These are phyloP conservation scores for Coleophoma cylindrospora DNA, from an alignment of 2,329 filamentous ascomycete genomes.

Conservation along the genomic window DNA sequence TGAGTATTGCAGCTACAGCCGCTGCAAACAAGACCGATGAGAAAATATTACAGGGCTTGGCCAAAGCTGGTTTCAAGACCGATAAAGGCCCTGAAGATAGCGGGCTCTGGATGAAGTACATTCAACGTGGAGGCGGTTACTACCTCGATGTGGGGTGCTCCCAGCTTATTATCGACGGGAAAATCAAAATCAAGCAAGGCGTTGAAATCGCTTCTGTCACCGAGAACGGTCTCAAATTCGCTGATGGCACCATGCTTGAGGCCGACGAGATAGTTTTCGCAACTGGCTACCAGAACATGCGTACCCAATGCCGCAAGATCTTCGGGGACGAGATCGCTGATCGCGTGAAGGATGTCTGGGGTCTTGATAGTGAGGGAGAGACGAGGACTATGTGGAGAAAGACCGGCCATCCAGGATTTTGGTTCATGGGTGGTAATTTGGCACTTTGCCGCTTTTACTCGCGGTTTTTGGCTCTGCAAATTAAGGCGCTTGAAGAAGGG, in stretches of 20 bases:
- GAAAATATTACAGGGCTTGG: conserved; percentile 40
- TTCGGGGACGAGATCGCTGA: conserved; percentile 46
- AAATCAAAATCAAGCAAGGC: conserved; percentile 45
- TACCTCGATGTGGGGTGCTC: conserved; percentile 51
- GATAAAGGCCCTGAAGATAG: conserved; percentile 49
- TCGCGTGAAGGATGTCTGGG: conserved; percentile 42
- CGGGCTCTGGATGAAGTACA: conserved; percentile 53
- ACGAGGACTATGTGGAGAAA: conserved; percentile 38
- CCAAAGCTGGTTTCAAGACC: conserved; percentile 50
- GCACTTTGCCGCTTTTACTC: conserved; percentile 41
- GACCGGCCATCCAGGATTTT: conserved; percentile 42
- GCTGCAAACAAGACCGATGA: conserved; percentile 30
- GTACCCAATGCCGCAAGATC: conserved; percentile 40
- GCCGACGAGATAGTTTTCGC: conserved; percentile 48
- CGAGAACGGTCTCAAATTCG: conserved; percentile 29
- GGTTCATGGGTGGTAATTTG: conserved; percentile 46
- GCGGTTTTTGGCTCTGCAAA: conserved; percentile 41
- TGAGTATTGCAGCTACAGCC: conserved; percentile 42
- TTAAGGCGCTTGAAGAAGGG: conserved; percentile 37
- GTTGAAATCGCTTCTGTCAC: conserved; percentile 40
- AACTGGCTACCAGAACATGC: conserved; percentile 49
- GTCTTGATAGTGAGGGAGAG: conserved; percentile 43
- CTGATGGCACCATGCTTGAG: conserved; percentile 39
- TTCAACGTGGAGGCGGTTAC: conserved; percentile 53
- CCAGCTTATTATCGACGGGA: conserved; percentile 45